Conservation (phyloP, 2,329 filamentous ascomycete species). For the Podosphaera fusca region DNA sequence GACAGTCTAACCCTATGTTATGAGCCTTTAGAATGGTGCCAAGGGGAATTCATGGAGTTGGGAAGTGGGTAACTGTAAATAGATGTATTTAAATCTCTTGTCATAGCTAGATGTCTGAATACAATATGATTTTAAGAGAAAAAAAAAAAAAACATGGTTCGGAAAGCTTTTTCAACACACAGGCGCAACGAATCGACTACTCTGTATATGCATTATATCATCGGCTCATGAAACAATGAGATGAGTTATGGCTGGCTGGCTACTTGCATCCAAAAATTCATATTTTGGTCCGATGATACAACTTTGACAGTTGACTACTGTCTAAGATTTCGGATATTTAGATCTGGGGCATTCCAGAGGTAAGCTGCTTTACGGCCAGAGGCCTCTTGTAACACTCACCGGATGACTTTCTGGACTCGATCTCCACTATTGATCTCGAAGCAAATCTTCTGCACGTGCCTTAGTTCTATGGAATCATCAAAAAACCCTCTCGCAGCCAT, state of each 20-base stretch:
- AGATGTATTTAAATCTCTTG: too few relatives aligned
- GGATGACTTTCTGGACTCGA: not conserved
- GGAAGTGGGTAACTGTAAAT: too few relatives aligned
- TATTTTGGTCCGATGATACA: not conserved
- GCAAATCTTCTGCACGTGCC: not conserved
- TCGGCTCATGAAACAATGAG: not conserved
- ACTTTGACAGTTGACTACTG: not conserved
- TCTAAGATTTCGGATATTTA: not conserved
- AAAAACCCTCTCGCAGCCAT: not conserved
- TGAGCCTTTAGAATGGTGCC: too few relatives aligned
- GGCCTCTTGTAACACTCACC: not conserved
- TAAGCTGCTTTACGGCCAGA: not conserved
- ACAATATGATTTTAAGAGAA: too few relatives aligned
- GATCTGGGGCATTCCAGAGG: not conserved
- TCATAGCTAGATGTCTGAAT: too few relatives aligned
- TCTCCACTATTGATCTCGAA: not conserved
- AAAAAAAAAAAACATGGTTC: too few relatives aligned
- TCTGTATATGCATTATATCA: not conserved
- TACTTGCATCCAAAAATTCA: not conserved
- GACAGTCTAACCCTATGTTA: too few relatives aligned
- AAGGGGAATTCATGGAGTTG: too few relatives aligned
- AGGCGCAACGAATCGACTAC: too few relatives aligned
- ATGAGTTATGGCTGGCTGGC: not conserved
- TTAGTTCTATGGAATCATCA: not conserved
- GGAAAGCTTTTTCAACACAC: too few relatives aligned